phyloP scores from a whole-genome alignment of 2,329 filamentous ascomycete species.

The Pestalotiopsis fici region DNA sequence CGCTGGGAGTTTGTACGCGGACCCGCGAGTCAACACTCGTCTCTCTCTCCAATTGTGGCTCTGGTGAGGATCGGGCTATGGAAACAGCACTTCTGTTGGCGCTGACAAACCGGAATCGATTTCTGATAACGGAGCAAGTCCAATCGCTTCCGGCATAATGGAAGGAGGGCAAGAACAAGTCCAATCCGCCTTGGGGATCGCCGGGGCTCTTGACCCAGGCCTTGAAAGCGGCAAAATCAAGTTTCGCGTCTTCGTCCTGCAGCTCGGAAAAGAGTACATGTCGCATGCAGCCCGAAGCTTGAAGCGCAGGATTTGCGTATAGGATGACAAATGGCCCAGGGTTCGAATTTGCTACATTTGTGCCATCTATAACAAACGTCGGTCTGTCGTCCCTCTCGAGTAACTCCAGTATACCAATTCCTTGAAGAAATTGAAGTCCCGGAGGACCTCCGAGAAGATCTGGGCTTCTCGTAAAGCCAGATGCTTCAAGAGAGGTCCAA shows the following conservation, averaged over 20 bases:
- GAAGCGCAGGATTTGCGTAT: constrained; percentile 70
- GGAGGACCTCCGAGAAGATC: constrained; percentile 48
- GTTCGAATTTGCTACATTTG: constrained; percentile 55
- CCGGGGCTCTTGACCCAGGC: constrained; percentile 64
- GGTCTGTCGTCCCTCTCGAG: constrained; percentile 77
- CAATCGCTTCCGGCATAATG: constrained; percentile 67
- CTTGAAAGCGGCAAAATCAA: constrained; percentile 65
- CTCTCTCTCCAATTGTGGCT: constrained; percentile 36
- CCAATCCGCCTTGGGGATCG: constrained; percentile 51
- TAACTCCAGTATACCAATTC: constrained; percentile 70
- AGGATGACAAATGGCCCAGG: constrained; percentile 60
- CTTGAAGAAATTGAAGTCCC: constrained; percentile 58
- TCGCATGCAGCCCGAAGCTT: constrained; percentile 54
- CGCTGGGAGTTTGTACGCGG: constrained; percentile 35
- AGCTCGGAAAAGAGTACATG: constrained; percentile 55
- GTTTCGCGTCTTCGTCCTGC: constrained; percentile 40
- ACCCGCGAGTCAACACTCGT: constrained; percentile 35
- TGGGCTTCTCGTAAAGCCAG: constrained; percentile 50
- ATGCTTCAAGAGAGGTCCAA: constrained; percentile 55
- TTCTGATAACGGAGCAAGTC: constrained; percentile 70
- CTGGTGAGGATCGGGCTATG: constrained; percentile 40
- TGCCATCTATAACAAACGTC: constrained; percentile 73
- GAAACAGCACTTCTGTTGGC: constrained; percentile 45
- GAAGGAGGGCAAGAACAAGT: constrained; percentile 55
- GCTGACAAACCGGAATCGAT: constrained; percentile 68